These are phyloP conservation scores for Melastoma malabathricum DNA, from an alignment of 345 rosid species.

Conservation along the genomic window DNA sequence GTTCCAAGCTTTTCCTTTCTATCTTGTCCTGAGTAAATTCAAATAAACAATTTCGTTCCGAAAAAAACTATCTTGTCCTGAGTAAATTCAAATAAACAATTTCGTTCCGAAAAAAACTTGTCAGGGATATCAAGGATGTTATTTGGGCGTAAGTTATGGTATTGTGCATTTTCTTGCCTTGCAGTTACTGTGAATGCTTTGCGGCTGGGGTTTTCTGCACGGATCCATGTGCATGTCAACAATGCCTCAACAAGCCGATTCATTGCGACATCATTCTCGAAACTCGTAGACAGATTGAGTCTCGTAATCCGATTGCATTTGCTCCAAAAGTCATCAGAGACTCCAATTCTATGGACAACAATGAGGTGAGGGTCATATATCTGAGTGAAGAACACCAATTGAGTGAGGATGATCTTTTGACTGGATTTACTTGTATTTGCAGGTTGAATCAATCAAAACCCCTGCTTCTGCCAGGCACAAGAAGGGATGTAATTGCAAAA, in stretches of 20 bases:
- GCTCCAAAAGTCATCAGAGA: slow-evolving; percentile 88
- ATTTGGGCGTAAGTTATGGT: not conserved
- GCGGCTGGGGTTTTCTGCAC: slow-evolving; percentile 96
- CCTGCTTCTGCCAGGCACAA: slow-evolving; percentile 96
- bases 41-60: not conserved
- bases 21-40: not conserved
- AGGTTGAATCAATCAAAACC: slow-evolving; percentile 75
- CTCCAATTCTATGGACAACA: slow-evolving; percentile 40
- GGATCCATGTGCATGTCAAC: slow-evolving; percentile 90
- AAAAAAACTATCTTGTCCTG: no score
- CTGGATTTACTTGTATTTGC: slow-evolving; percentile 8
- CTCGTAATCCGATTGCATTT: slow-evolving; percentile 97
- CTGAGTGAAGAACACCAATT: not conserved
- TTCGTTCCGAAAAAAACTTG: not conserved
- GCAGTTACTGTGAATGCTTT: slow-evolving; percentile 95
- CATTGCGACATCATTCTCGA: slow-evolving; percentile 85
- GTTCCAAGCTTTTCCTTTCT: not conserved
- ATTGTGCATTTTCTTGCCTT: not conserved
- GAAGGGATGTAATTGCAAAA: slow-evolving; percentile 98
- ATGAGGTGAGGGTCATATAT: slow-evolving; percentile 32
- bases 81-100: not conserved
- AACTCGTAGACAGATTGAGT: slow-evolving; percentile 92
- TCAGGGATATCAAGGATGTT: not conserved
- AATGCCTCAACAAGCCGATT: slow-evolving; percentile 88
- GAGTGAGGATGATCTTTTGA: not conserved